Conservation (phyloP, 352 stramenopile species). For the Halophytophthora polymorphica region DNA sequence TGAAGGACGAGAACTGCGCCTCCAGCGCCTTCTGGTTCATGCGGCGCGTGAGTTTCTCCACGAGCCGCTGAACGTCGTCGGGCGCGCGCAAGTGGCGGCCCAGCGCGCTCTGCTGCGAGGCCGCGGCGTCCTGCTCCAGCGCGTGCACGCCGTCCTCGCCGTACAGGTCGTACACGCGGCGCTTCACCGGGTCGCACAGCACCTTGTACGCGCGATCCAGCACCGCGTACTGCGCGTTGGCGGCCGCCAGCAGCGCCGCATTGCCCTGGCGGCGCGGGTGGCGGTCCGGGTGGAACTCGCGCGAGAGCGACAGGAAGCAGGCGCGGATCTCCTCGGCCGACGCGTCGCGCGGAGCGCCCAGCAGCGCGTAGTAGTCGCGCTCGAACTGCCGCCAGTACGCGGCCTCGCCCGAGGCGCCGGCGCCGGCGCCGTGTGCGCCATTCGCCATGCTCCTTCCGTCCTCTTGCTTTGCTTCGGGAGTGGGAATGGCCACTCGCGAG, state of each 20-base stretch:
- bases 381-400: constrained; percentile 54
- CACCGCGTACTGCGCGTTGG: constrained; percentile 76
- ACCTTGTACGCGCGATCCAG: constrained; percentile 84
- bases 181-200: constrained; percentile 60
- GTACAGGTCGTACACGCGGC: constrained; percentile 74
- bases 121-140: constrained; percentile 54
- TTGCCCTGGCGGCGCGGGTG: constrained; percentile 33
- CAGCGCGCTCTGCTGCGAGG: constrained; percentile 26
- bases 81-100: constrained; percentile 43
- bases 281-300: constrained; percentile 84
- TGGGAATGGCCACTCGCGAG: too few relatives aligned
- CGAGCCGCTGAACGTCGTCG: constrained; percentile 48
- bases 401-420: constrained; percentile 12
- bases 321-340: constrained; percentile 60
- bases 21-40: constrained; percentile 72
- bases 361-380: constrained; percentile 82
- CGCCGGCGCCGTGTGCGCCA: neutral
- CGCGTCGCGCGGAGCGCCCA: constrained; percentile 62
- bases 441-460: constrained; percentile 13
- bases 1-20: constrained; percentile 75
- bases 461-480: too few relatives aligned
- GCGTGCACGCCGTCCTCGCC: constrained; percentile 68
- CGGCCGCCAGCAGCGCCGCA: constrained; percentile 48
- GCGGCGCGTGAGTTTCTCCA: constrained; percentile 55
- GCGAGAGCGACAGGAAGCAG: constrained; percentile 67